Conservation (phyloP, 139 green algal species). For the Dunaliella primolecta region DNA sequence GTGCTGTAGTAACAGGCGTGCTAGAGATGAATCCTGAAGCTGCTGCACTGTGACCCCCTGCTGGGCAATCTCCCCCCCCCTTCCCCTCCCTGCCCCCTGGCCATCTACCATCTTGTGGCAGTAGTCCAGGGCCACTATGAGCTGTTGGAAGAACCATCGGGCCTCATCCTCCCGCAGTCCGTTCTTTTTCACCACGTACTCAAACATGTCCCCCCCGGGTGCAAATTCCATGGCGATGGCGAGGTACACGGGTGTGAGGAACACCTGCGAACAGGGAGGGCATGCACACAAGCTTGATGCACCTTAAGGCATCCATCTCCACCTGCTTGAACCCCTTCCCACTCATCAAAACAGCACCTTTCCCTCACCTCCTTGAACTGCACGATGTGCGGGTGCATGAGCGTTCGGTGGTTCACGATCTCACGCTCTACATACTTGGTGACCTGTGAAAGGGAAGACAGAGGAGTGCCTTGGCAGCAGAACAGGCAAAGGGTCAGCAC, state of each 20-base stretch:
- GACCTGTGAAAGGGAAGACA: conserved; percentile 46
- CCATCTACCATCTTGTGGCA: conserved; percentile 60
- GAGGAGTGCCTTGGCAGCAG: neutral
- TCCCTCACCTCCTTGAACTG: conserved; percentile 58
- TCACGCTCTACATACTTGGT: conserved; percentile 97
- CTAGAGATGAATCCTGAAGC: too few species aligned
- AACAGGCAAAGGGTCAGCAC: neutral
- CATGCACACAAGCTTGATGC: neutral
- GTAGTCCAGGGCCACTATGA: conserved; percentile 94
- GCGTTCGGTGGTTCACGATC: conserved; percentile 92
- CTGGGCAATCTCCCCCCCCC: too few species aligned
- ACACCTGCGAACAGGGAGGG: conserved; percentile 51
- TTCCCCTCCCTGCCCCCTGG: neutral
- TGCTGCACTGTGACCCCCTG: too few species aligned
- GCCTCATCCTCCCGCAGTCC: conserved; percentile 89
- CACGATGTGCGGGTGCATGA: conserved; percentile 96
- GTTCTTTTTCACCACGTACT: conserved; percentile 87
- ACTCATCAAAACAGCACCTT: neutral
- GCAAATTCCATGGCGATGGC: conserved; percentile 95
- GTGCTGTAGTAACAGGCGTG: too few species aligned
- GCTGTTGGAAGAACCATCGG: conserved; percentile 98
- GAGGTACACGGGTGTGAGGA: conserved; percentile 81
- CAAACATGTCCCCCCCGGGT: conserved; percentile 90
- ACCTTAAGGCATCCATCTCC: neutral
- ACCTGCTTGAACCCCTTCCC: neutral